phyloP scores from a whole-genome alignment of 2,329 filamentous ascomycete species.

The Ceratocystis smalleyi region DNA sequence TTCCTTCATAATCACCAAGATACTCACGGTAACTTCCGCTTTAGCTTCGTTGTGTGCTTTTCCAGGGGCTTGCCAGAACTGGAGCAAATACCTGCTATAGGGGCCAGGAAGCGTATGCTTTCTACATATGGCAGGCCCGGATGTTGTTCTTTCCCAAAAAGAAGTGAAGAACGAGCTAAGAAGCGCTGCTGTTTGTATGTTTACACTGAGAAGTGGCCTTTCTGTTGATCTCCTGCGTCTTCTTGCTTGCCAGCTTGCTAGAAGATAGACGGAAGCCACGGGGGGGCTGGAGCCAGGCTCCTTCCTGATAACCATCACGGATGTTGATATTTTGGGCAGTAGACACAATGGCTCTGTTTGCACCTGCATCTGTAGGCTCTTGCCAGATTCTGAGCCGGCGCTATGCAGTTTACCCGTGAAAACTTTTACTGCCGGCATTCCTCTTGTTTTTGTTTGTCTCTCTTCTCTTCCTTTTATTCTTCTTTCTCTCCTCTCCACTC shows the following conservation, averaged over 20 bases:
- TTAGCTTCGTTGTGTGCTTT: neutral
- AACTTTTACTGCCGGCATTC: neutral
- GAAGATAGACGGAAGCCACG: neutral
- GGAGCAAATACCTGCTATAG: neutral
- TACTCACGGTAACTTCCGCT: neutral
- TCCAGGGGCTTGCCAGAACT: neutral
- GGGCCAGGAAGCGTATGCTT: neutral
- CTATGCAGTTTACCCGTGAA: neutral
- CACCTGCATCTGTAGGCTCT: neutral
- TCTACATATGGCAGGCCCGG: neutral
- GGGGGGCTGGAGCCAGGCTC: neutral
- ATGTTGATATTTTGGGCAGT: neutral
- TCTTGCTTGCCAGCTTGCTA: no score
- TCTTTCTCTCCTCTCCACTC: neutral
- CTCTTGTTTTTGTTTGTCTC: neutral
- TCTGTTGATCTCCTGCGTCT: no score
- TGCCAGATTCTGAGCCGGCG: neutral
- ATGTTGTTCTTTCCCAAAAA: neutral
- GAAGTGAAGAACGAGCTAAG: neutral
- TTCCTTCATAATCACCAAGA: neutral
- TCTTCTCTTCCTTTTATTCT: neutral
- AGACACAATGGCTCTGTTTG: neutral
- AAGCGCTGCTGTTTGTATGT: neutral
- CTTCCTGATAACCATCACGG: neutral
- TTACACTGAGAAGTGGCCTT: neutral